Evolutionary conservation across 495 filamentous ascomycete genomes (phyloP), one percentile per base, ranked within the genome.

Genomic region (Neurospora terricola): DNA sequence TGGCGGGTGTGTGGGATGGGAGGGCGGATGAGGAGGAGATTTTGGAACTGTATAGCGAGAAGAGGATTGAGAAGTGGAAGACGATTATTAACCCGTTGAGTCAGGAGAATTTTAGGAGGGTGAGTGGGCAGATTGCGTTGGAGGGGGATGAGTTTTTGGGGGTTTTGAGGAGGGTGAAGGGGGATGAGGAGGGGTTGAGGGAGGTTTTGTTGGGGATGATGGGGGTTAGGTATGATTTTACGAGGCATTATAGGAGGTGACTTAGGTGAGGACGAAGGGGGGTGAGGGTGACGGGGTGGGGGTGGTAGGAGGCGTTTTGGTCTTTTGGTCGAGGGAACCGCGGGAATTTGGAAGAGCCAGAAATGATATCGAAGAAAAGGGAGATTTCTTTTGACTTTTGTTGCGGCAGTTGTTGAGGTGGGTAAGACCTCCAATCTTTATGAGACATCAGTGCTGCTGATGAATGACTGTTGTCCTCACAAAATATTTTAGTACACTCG

Each of bases 61-160:
- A 87, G 54, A 83, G 89, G 16, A 86, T 85, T 59, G 81, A 85
- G 73, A 89, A 88, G 76, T 90, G 82, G 81, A 78, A 83, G 72
- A 81, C 82, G 8, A 81, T 88, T 38, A 90, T 89, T 70, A 83
- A 90, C 74, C 87, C 86, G 7, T 81, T 89, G 69, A 89, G 86
- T 11, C 81, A 84, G 66, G 82, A 83, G 73, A 90, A 91, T 71
- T 84, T 86, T 74, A 69, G 79, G 42, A 75, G 83, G 37, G 81
- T 86, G 42, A 79, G 73, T 42, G 81, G 81, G 70, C 77, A 68
- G 38, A 78, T 77, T 34, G 73, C 77, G 38, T 43, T 82, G 12
- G 80, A 79, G 73, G 71, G 78, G 71, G 83, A 85, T 68, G 80
- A 81, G 42, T 83, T 82, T 66, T 78, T 85, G 76, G 76, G 81